Base-by-base conservation (phyloP, 441 rosid species). In the Corymbia citriodora region DNA sequence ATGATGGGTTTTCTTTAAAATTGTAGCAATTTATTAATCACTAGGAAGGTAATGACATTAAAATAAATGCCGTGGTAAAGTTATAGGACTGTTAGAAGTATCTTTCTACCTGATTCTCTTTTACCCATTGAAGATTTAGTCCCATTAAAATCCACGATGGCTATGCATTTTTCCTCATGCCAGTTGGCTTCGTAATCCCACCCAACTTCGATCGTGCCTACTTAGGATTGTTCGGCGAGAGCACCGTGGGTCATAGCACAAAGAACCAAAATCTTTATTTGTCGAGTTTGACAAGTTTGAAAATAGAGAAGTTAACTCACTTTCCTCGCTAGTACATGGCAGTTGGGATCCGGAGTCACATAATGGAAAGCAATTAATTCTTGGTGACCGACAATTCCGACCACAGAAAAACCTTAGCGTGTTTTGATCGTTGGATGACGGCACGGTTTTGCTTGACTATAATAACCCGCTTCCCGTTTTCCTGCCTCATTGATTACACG, bases 1-100 rank as follows among this genome's bases (percentile, higher is more conserved):
- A 61, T 61, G 16, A 61, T 27, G 2, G 31, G 27, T 61, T 61
- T 61, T 59, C 7, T 27, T 61, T 61, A 61, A 61, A 12, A 61
- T 29, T 6, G n/a, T 61, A 8, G 16, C 7, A 13, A 31, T 12
- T 61, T 61, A 61, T 61, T 61, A 12, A 27, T 27, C 31, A 2
- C n/a, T 11, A 25, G 3, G 65, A 59, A 59, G 8, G 12, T 59
- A 25, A 25, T 27, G 65, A 5, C 65, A 59, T 29, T 59, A 59
- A 59, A 59, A 59, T 59, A 7, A 57, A 27, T 1, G 27, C 1
- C 3, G 0, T 61, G 31, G 29, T 0, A 63, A 29, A 63, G 0
- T 10, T 59, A 10, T 25, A 14, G 25, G 0, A 59, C 7, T 25
- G 7, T 25, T 25, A 59, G 3, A 59, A 59, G 8, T 14, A 59